Conservation (phyloP, 495 filamentous ascomycete genomes). For the Tuber melanosporum region DNA sequence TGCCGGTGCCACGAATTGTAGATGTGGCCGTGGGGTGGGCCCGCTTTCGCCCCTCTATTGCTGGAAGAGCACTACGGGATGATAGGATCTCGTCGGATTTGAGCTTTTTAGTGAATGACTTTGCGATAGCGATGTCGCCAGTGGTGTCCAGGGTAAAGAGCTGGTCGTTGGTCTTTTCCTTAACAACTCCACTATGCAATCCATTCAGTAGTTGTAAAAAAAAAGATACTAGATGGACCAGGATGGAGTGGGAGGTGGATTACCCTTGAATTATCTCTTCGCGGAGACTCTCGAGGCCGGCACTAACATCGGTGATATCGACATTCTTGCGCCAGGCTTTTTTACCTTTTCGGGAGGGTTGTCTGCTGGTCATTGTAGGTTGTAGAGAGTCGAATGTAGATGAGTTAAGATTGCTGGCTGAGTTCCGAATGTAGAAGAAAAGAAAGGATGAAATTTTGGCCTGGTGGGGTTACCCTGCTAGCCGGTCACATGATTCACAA, state of each 20-base stretch:
- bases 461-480: not conserved
- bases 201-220: constrained; percentile 22
- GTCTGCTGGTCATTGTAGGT: constrained; percentile 52
- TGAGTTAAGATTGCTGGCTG: not conserved
- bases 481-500: not conserved
- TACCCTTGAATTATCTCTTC: constrained; percentile 87
- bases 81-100: constrained; percentile 88
- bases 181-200: constrained; percentile 64
- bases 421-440: not conserved
- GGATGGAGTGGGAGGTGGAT: constrained; percentile 18
- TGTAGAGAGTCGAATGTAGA: constrained; percentile 47
- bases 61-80: constrained; percentile 69
- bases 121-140: constrained; percentile 58
- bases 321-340: constrained; percentile 98
- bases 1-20: constrained; percentile 48
- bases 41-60: constrained; percentile 70
- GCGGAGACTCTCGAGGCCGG: constrained; percentile 74
- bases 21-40: constrained; percentile 47
- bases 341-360: constrained; percentile 93
- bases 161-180: constrained; percentile 50
- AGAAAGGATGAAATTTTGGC: not conserved
- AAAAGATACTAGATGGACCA: not conserved
- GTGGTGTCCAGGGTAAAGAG: constrained; percentile 75
- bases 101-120: constrained; percentile 58
- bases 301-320: constrained; percentile 75